Evolutionary conservation across 306 rosid genomes (phyloP), one percentile per base, ranked within the genome.

Genomic region (Prinsepia uniflora): DNA sequence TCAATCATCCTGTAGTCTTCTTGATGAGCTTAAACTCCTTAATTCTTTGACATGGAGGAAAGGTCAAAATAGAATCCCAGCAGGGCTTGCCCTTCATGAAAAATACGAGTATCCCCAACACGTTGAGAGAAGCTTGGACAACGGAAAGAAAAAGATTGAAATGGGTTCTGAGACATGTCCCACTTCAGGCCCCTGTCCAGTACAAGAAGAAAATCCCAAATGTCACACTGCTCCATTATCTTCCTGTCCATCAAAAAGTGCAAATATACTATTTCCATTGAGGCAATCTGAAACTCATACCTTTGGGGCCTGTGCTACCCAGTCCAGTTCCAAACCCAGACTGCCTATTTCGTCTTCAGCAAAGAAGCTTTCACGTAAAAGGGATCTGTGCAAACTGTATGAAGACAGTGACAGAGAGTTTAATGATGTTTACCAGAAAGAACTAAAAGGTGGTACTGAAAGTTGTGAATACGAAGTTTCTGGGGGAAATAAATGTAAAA

Each of bases 21-120:
- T 88, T 68, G 87, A 84, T 60, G 89, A 86, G 63, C 87, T 80
- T 75, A 86, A 86, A 73, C 81, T 82, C 48, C 69, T 86, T 55
- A 81, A 88, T 79, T 84, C 89, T 62, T 80, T 81, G 59, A 79
- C 85, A 74, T 82, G 95, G 87, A 81, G 77, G 80, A 82, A 81
- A 60, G 63, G 83, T 57, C 62, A 10, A 70, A 78, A 76, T 74
- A 83, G 75, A 76, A 75, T 63, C 66, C 76, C 76, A 41, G 24
- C 20, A 42, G 58, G 75, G 67, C 72, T 56, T 52, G 30, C 79
- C 63, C 48, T 68, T 76, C 42, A 72, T 52, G 68, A 68, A 56
- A 72, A 72, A 49, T 59, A 79, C 36, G 62, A 34, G 56, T 73
- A 58, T 73, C 62, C 83, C 72, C 79, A 50, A n/a, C 76, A 71